Percentiles rank a stretch among this genome's conserved stretches.
These are phyloP conservation scores for Cladosporium sp. DNA, from an alignment of 2,329 filamentous ascomycete genomes.

Conservation along the genomic window DNA sequence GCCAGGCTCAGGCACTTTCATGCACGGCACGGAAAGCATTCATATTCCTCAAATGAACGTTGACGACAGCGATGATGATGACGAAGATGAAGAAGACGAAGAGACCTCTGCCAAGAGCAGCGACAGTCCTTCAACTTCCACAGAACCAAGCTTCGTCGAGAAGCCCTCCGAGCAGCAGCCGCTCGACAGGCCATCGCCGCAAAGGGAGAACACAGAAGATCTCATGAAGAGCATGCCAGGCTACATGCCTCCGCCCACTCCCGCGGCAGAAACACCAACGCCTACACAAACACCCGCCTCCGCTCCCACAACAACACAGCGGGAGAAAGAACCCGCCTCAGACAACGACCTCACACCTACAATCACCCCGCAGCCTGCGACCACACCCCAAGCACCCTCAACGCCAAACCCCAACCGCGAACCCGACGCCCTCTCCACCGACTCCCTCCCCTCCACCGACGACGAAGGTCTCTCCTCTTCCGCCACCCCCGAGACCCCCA, in stretches of 20 bases:
- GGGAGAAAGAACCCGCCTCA: neutral
- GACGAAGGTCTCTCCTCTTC: slow-evolving; percentile 16
- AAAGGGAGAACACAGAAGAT: neutral
- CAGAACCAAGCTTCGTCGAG: slow-evolving; percentile 17
- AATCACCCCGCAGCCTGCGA: slow-evolving; percentile 27
- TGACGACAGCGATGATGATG: slow-evolving; percentile 22
- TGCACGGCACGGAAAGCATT: slow-evolving; percentile 40
- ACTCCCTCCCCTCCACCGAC: slow-evolving; percentile 10
- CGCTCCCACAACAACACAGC: neutral
- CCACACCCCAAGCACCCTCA: neutral
- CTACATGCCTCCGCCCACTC: neutral
- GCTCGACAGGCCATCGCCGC: neutral
- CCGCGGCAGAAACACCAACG: neutral
- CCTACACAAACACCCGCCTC: neutral
- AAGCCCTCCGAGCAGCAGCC: slow-evolving; percentile 3
- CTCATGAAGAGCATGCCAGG: neutral
- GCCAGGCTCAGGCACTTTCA: slow-evolving; percentile 33
- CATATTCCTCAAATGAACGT: slow-evolving; percentile 33
- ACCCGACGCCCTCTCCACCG: neutral
- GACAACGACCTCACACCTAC: slow-evolving; percentile 36
- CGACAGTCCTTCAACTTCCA: slow-evolving; percentile 9
- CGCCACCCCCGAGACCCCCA: slow-evolving; percentile 8
- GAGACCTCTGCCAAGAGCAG: slow-evolving; percentile 1
- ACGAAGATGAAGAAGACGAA: slow-evolving; percentile 10
- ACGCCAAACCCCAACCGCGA: neutral